phyloP scores from a whole-genome alignment of 345 rosid genomes.

The Garcia nutans region DNA sequence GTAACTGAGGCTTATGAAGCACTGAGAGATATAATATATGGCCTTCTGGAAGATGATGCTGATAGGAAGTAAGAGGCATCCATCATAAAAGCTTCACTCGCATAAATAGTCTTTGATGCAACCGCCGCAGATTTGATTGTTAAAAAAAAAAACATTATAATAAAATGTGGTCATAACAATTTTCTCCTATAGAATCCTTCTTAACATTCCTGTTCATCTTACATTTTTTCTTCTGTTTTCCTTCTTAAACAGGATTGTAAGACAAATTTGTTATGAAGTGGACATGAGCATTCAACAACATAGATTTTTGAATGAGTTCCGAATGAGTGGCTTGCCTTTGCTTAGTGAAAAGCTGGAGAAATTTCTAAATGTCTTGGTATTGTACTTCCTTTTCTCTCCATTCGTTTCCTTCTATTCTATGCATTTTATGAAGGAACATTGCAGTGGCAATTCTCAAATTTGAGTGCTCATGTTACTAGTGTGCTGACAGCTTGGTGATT shows the following conservation, averaged over 20 bases:
- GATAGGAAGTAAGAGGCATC: constrained; percentile 58
- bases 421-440: background rate
- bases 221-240: constrained; percentile 14
- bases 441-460: background rate
- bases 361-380: constrained; percentile 73
- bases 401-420: constrained; percentile 10
- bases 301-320: constrained; percentile 56
- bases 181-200: background rate
- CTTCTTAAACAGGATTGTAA: constrained; percentile 48
- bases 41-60: constrained; percentile 62
- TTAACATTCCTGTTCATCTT: background rate
- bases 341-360: constrained; percentile 76
- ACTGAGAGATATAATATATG: constrained; percentile 51
- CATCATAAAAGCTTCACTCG: constrained; percentile 10
- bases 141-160: no score
- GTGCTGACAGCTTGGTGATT: constrained; percentile 49
- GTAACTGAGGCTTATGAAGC: constrained; percentile 83
- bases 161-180: background rate
- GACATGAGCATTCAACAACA: constrained; percentile 44
- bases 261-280: constrained; percentile 55
- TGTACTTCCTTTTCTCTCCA: constrained; percentile 14
- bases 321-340: constrained; percentile 69
- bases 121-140: background rate
- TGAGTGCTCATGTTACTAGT: constrained; percentile 16
- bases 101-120: background rate